Evolutionary conservation across 2,329 filamentous ascomycete species (phyloP).

Genomic region (Drechslerella stenobrocha): DNA sequence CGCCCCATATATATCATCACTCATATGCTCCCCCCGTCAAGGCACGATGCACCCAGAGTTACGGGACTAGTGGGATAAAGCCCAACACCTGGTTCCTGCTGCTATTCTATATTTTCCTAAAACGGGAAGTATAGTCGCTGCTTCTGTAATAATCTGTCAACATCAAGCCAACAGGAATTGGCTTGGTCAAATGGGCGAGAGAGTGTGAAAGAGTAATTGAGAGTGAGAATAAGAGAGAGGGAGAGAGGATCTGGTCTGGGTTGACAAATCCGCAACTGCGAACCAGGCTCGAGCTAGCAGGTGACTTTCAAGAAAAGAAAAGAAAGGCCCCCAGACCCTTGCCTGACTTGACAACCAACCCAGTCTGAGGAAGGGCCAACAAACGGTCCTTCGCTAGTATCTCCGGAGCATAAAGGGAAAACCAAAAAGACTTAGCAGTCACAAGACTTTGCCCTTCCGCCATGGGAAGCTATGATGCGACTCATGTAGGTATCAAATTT

Average conservation of each 20-base stretch:
- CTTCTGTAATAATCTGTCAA: conserved; percentile 30
- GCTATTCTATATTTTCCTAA: conserved; percentile 20
- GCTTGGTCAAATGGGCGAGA: conserved; percentile 20
- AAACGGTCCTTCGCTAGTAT: not conserved
- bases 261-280: conserved; percentile 1
- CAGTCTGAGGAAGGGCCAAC: conserved; percentile 16
- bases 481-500: conserved; percentile 23
- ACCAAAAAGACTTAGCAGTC: conserved; percentile 30
- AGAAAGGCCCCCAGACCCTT: conserved; percentile 19
- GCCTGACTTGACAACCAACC: conserved; percentile 37
- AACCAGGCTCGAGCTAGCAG: conserved; percentile 19
- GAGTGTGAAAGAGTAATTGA: not conserved
- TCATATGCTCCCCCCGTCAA: not conserved
- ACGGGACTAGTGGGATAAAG: conserved; percentile 25
- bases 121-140: conserved; percentile 22
- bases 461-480: conserved; percentile 2
- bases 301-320: conserved; percentile 35
- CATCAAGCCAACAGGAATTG: conserved; percentile 30
- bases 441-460: conserved; percentile 33
- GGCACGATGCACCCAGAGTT: not conserved
- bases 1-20: conserved; percentile 6
- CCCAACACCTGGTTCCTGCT: conserved; percentile 20
- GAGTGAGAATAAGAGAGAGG: not conserved
- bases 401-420: not conserved
- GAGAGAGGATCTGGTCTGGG: not conserved